A percentile compares a stretch with the other conserved stretches of the same genome.
These are phyloP conservation scores for Cytospora schulzeri DNA, from an alignment of 2,329 filamentous ascomycete genomes.

Conservation along the genomic window DNA sequence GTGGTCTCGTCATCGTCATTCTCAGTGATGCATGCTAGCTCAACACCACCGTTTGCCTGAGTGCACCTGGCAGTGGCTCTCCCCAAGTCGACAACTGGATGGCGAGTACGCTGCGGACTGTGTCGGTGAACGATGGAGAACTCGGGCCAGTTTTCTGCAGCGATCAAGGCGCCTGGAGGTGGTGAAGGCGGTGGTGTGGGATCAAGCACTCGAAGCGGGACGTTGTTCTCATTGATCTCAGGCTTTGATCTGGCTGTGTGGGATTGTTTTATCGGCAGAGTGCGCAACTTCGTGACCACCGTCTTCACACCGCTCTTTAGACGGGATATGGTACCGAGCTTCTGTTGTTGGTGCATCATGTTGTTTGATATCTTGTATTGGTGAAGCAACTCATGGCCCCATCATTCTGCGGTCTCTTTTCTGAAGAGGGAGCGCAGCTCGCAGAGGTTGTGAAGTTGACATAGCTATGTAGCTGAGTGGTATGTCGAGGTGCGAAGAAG, in stretches of 20 bases:
- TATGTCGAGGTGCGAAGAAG: neutral
- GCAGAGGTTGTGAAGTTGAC: neutral
- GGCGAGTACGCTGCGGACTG: neutral
- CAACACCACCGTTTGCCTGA: neutral
- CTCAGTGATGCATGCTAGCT: neutral
- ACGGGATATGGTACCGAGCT: neutral
- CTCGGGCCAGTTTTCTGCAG: neutral
- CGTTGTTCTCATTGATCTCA: neutral
- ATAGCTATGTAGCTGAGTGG: neutral
- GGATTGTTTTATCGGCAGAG: neutral
- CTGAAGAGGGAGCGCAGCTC: neutral
- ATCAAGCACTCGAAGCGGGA: neutral
- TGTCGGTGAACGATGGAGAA: neutral
- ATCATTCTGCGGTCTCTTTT: neutral
- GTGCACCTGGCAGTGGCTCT: neutral
- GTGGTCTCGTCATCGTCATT: neutral
- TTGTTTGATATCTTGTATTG: neutral
- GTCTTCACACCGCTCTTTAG: neutral
- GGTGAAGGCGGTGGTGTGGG: neutral
- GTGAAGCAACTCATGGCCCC: neutral
- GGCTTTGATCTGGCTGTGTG: neutral
- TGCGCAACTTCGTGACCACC: neutral
- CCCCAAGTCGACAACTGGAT: neutral
- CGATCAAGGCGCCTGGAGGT: neutral
- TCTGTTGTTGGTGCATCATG: neutral